These are phyloP conservation scores for Phaffia rhodozyma DNA, from an alignment of 1,284 basidiomycete species.

Conservation along the genomic window DNA sequence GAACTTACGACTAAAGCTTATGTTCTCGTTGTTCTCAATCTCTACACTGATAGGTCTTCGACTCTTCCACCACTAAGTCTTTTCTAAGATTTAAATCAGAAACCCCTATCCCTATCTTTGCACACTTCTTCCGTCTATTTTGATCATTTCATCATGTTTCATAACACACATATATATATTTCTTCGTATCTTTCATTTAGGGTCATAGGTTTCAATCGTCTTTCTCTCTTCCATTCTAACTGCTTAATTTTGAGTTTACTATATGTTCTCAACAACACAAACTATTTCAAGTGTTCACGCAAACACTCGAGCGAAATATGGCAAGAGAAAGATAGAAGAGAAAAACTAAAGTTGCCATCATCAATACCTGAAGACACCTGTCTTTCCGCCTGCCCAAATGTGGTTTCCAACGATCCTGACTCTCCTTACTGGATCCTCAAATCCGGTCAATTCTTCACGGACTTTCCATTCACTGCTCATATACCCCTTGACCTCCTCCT, in stretches of 20 bases:
- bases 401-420: neutral
- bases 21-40: too few species aligned
- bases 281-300: too few species aligned
- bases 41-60: neutral
- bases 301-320: neutral
- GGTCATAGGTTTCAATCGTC: neutral
- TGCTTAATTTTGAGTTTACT: neutral
- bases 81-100: too few species aligned
- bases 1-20: neutral
- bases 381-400: constrained; percentile 9
- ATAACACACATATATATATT: neutral
- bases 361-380: constrained; percentile 10
- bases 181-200: neutral
- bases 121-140: neutral
- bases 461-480: neutral
- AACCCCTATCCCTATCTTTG: too few species aligned
- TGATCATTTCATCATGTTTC: neutral
- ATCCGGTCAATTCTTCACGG: constrained; percentile 5
- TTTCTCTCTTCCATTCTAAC: neutral
- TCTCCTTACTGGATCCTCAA: constrained; percentile 8
- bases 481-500: neutral
- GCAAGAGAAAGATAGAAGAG: too few species aligned
- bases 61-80: constrained; percentile 18
- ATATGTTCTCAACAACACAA: too few species aligned
- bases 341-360: too few species aligned